Evolutionary conservation across 257 asterid genomes (phyloP).

Genomic region (Ligustrum vulgare): DNA sequence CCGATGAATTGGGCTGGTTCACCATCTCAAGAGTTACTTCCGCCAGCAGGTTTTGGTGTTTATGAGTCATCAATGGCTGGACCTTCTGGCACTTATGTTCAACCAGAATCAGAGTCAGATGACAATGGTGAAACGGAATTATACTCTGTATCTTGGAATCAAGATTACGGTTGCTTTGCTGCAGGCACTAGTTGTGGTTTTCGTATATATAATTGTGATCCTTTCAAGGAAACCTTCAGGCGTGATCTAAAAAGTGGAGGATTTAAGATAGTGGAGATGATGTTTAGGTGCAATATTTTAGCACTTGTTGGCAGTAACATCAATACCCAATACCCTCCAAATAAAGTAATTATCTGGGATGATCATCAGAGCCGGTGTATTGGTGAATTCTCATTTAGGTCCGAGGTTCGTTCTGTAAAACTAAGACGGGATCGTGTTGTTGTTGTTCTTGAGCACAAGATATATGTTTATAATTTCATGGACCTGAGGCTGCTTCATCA

Average conservation of each 20-base stretch:
- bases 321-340: conserved; percentile 80
- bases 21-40: conserved; percentile 49
- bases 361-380: conserved; percentile 92
- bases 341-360: conserved; percentile 91
- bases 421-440: conserved; percentile 83
- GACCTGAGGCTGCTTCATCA: conserved; percentile 92
- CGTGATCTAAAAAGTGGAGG: conserved; percentile 90
- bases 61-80: conserved; percentile 42
- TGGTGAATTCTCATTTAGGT: conserved; percentile 90
- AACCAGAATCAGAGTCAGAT: conserved; percentile 44
- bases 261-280: conserved; percentile 87
- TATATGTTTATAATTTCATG: conserved; percentile 77
- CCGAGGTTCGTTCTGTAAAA: conserved; percentile 82
- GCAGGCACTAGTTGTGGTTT: conserved; percentile 85
- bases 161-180: conserved; percentile 90
- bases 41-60: conserved; percentile 50
- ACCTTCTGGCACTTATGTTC: conserved; percentile 43
- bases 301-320: conserved; percentile 83
- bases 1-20: conserved; percentile 64
- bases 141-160: conserved; percentile 86
- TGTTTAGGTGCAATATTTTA: conserved; percentile 81
- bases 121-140: conserved; percentile 67
- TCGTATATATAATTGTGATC: conserved; percentile 83
- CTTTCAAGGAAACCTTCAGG: conserved; percentile 86
- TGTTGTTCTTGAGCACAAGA: conserved; percentile 90